Evolutionary conservation across 768 basidiomycete species (phyloP).

Genomic region (Podaxis carcinomalis): DNA sequence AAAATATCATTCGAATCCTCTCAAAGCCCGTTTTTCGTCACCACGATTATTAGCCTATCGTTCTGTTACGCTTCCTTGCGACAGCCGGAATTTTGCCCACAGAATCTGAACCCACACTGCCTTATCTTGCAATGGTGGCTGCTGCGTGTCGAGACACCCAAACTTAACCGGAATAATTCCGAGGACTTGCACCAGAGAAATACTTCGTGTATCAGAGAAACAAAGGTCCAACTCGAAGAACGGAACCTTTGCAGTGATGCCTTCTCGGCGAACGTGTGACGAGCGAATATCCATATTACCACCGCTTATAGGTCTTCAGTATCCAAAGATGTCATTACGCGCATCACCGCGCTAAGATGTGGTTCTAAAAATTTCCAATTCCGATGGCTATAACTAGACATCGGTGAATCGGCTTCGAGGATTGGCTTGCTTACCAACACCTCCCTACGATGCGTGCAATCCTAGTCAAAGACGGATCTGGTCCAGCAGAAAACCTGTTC

Average conservation of each 20-base stretch:
- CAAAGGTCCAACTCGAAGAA: not conserved
- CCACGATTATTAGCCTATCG: not conserved
- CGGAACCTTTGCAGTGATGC: not conserved
- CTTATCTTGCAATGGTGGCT: not conserved
- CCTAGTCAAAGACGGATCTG: slow-evolving; percentile 70
- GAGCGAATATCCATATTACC: no score
- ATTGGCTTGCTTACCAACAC: not conserved
- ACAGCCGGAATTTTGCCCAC: not conserved
- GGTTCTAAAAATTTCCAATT: not conserved
- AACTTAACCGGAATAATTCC: not conserved
- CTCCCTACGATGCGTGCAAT: slow-evolving; percentile 66
- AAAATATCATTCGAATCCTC: not conserved
- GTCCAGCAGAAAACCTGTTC: slow-evolving; percentile 73
- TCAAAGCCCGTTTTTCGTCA: not conserved
- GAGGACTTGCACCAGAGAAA: not conserved
- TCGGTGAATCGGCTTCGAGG: not conserved
- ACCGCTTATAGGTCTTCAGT: no score
- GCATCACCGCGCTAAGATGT: not conserved
- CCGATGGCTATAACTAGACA: not conserved
- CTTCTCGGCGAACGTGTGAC: no score
- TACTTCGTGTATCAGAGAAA: not conserved
- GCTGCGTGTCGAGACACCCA: not conserved
- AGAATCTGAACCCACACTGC: not conserved
- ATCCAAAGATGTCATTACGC: not conserved
- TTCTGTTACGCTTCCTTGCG: not conserved